Percentiles rank a stretch among this genome's conserved stretches.
Conservation (phyloP, 2,329 filamentous ascomycete species). For the Arthroderma sp. region DNA sequence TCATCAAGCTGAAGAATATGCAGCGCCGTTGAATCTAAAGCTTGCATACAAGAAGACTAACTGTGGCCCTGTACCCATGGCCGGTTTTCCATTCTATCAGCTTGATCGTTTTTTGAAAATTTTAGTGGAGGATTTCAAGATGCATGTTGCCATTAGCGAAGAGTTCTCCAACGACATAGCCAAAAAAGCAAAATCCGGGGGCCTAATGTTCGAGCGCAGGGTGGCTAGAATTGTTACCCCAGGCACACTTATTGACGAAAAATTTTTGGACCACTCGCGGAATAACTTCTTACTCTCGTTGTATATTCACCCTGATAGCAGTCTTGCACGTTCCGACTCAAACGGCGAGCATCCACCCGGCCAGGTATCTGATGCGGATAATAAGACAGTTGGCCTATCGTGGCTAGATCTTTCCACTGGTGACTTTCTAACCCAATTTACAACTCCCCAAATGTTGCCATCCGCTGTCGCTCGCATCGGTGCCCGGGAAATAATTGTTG, state of each 20-base stretch:
- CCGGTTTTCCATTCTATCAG: constrained; percentile 87
- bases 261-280: constrained; percentile 85
- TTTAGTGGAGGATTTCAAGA: constrained; percentile 78
- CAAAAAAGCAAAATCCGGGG: constrained; percentile 59
- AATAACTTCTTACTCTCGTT: constrained; percentile 88
- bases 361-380: constrained; percentile 20
- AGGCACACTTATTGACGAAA: constrained; percentile 91
- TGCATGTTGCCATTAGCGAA: constrained; percentile 86
- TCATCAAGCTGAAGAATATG: constrained; percentile 82
- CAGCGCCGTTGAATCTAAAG: constrained; percentile 75
- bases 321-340: constrained; percentile 13
- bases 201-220: constrained; percentile 68
- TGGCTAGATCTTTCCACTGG: constrained; percentile 95
- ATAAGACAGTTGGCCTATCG: constrained; percentile 56
- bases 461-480: constrained; percentile 71
- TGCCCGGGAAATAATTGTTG: constrained; percentile 72
- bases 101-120: constrained; percentile 86
- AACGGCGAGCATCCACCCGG: constrained; percentile 11
- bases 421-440: constrained; percentile 75
- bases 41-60: constrained; percentile 68
- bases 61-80: constrained; percentile 72
- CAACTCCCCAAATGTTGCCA: constrained; percentile 57
- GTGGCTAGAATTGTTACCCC: constrained; percentile 85
- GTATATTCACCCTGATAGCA: constrained; percentile 37
- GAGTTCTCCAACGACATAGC: constrained; percentile 67